Evolutionary conservation across 1,139 yeast genomes (phyloP).

Genomic region (Nakaseomyces kungkrabaensis): DNA sequence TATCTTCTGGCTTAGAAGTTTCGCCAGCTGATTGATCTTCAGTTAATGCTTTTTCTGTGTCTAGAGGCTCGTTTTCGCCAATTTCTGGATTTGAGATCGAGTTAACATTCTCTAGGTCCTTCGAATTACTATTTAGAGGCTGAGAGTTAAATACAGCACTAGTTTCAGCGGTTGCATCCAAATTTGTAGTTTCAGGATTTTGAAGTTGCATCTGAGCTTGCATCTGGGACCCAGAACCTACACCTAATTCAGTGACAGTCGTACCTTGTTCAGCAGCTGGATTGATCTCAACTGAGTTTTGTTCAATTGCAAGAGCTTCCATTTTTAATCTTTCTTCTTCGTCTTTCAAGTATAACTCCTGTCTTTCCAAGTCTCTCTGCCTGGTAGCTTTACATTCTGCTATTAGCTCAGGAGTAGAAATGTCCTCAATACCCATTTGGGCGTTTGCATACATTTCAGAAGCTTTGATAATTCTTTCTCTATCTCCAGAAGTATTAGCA

Average conservation of each 20-base stretch:
- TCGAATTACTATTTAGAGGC: too few species aligned
- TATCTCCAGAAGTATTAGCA: conserved; percentile 61
- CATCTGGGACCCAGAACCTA: conserved; percentile 25
- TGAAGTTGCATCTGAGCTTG: conserved; percentile 13
- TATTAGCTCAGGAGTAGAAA: conserved; percentile 61
- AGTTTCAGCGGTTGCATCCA: neutral
- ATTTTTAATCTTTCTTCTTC: conserved; percentile 26
- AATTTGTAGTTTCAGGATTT: neutral
- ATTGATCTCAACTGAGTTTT: neutral
- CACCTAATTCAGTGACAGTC: conserved; percentile 11
- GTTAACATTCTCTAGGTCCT: too few species aligned
- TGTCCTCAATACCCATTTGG: conserved; percentile 89
- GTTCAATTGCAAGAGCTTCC: neutral
- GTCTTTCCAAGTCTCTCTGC: conserved; percentile 53
- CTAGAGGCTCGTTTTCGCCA: neutral
- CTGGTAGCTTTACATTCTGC: conserved; percentile 70
- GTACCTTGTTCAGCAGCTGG: conserved; percentile 3
- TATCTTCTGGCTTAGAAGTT: neutral
- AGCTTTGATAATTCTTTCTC: conserved; percentile 80
- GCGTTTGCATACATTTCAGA: conserved; percentile 96
- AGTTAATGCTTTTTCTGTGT: neutral
- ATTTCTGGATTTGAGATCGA: too few species aligned
- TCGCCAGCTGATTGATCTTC: neutral
- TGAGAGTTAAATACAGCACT: neutral
- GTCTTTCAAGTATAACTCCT: conserved; percentile 33